Evolutionary conservation across 2,329 filamentous ascomycete genomes (phyloP), one percentile per base, ranked within the genome.

Genomic region (Paecilomyces formosus): DNA sequence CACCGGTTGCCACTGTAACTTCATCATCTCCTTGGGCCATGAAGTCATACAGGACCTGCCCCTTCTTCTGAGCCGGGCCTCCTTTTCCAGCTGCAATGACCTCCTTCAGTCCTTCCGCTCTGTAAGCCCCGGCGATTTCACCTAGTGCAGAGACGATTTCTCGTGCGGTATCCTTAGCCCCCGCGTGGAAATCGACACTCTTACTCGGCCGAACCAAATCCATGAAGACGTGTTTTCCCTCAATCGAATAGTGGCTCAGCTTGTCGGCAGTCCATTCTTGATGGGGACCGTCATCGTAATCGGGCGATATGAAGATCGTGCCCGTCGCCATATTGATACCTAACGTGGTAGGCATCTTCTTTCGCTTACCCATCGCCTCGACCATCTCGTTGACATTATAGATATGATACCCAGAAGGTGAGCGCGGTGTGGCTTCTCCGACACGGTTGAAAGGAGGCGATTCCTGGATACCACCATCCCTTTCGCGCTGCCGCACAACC

Each of bases 371-470:
- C 85, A 96, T 92, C 52, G 94, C 86, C n/a, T 92, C 93, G 3
- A 96, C 85, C 89, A 96, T 96, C 76, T 97, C 93, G 71, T 92
- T 96, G 67, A 97, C 92, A 67, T 96, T 97, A 76, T 97, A 97
- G 73, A 97, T 81, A 70, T 95, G 92, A 70, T 92, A 97, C 1
- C 90, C 90, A 18, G 90, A 89, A 4, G 90, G 89, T 1, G 88
- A 87, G 30, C 74, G 70, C 24, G 80, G 78, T 2, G 82, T 77
- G 55, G 80, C 76, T 58, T 81, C 76, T 26, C 76, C 71, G 54
- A 75, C 74, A 66, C 83, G 70, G 64, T 81, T 84, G 65, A 81
- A 80, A 7, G 83, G 82, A 28, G 83, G 83, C 2, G 83, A 85
- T 54, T 80, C 75, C 58, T 78, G 72, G 26, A 82, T 66, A 65